A percentile compares a stretch with the other conserved stretches of the same genome.
These are phyloP conservation scores for Musa itinerans DNA, from an alignment of 176 grass and related monocot species.

Conservation along the genomic window DNA sequence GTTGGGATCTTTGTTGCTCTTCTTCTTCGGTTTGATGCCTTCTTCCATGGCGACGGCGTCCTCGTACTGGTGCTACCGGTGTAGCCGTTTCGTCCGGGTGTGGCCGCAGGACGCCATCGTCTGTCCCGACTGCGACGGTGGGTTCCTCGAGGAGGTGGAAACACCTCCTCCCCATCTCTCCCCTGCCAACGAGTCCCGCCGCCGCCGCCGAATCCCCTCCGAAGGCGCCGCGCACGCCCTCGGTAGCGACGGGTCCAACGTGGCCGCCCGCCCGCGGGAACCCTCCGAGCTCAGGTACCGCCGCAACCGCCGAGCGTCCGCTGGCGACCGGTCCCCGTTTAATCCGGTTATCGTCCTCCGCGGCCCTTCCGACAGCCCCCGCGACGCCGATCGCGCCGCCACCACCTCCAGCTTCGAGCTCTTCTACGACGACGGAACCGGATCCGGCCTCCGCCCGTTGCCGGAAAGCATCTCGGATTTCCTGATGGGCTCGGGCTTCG, in stretches of 20 bases:
- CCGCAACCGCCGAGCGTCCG: slow-evolving; percentile 26
- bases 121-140: slow-evolving; percentile 69
- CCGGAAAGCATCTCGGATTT: slow-evolving; percentile 92
- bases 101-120: slow-evolving; percentile 21
- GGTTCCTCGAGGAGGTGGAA: slow-evolving; percentile 92
- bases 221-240: neutral
- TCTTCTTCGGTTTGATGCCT: neutral
- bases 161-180: neutral
- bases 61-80: slow-evolving; percentile 96
- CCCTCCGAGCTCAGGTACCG: slow-evolving; percentile 29
- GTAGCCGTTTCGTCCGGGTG: slow-evolving; percentile 75
- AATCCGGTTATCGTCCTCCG: slow-evolving; percentile 91
- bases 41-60: slow-evolving; percentile 18
- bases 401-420: slow-evolving; percentile 60
- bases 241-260: neutral
- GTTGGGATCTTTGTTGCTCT: neutral
- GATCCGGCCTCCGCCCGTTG: slow-evolving; percentile 68
- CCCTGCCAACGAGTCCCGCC: neutral
- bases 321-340: slow-evolving; percentile 51
- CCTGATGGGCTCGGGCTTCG: slow-evolving; percentile 92
- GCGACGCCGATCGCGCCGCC: slow-evolving; percentile 2
- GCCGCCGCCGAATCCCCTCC: neutral
- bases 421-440: slow-evolving; percentile 88
- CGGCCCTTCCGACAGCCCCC: slow-evolving; percentile 6
- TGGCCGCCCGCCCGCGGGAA: neutral